Conservation (phyloP, 306 rosid species). For the Quercus rubra region DNA sequence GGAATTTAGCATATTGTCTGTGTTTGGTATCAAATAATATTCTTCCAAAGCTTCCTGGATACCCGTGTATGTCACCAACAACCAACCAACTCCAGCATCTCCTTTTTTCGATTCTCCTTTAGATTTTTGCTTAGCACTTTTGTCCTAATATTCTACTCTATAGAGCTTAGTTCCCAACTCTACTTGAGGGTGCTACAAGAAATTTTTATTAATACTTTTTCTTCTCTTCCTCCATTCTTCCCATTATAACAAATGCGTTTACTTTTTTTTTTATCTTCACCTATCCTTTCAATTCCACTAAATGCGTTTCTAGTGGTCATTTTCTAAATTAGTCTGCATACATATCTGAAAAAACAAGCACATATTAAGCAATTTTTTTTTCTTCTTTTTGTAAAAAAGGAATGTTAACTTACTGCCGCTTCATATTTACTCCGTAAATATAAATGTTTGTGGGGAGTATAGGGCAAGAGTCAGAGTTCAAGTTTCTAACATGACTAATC, state of each 20-base stretch:
- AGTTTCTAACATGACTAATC: neutral
- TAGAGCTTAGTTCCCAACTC: neutral
- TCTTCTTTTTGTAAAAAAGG: no score
- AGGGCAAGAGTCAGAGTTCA: fast-evolving
- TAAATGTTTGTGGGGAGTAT: fast-evolving
- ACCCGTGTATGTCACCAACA: constrained; percentile 2
- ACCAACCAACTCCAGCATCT: constrained; percentile 2
- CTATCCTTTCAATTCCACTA: no score
- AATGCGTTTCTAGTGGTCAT: neutral
- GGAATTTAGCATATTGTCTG: constrained; percentile 19
- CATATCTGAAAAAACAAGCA: no score
- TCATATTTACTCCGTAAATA: fast-evolving
- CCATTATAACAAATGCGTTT: no score
- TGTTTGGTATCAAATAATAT: constrained; percentile 40
- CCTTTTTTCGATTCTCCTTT: neutral
- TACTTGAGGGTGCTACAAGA: neutral
- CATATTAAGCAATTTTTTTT: no score
- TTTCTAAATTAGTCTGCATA: neutral
- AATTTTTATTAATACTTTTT: neutral
- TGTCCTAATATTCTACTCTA: neutral
- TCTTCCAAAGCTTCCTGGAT: constrained; percentile 15
- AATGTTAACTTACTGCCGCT: no score
- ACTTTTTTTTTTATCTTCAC: no score
- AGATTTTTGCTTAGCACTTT: neutral
- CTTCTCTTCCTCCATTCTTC: no score